These are phyloP conservation scores for Bruguiera parviflora DNA, from an alignment of 345 rosid species.

Conservation along the genomic window DNA sequence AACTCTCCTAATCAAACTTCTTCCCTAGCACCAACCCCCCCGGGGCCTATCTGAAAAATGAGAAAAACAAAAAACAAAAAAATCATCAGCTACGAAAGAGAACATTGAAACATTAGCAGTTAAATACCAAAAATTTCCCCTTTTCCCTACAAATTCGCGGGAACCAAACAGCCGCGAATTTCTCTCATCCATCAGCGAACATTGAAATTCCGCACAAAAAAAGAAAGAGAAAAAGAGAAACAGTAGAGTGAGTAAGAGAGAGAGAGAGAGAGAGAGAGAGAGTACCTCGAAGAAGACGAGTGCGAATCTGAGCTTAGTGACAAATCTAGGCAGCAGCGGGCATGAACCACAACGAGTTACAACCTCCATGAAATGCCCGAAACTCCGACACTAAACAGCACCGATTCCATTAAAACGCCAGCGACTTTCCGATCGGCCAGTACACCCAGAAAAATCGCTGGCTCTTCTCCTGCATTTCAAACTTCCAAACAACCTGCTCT, in stretches of 20 bases:
- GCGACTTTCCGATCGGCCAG: slow-evolving; percentile 21
- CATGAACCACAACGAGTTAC: slow-evolving; percentile 33
- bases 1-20: too few relatives aligned
- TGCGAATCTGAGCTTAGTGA: slow-evolving; percentile 48
- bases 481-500: neutral
- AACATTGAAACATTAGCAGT: too few relatives aligned
- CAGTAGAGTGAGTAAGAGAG: neutral
- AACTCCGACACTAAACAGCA: slow-evolving; percentile 20
- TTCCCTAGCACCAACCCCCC: too few relatives aligned
- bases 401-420: slow-evolving; percentile 31
- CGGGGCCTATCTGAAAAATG: too few relatives aligned
- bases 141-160: slow-evolving; percentile 12
- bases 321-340: slow-evolving; percentile 22
- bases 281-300: slow-evolving; percentile 49
- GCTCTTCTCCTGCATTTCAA: slow-evolving; percentile 24
- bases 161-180: slow-evolving; percentile 3
- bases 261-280: neutral
- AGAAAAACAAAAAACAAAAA: neutral
- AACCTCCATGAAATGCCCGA: slow-evolving; percentile 69
- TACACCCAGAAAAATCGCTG: slow-evolving; percentile 22
- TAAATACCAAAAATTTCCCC: slow-evolving; percentile 16
- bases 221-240: neutral
- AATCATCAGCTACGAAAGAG: too few relatives aligned
- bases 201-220: neutral
- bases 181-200: neutral